phyloP scores from a whole-genome alignment of 768 basidiomycete genomes.

The Hydnomerulius pinastri region DNA sequence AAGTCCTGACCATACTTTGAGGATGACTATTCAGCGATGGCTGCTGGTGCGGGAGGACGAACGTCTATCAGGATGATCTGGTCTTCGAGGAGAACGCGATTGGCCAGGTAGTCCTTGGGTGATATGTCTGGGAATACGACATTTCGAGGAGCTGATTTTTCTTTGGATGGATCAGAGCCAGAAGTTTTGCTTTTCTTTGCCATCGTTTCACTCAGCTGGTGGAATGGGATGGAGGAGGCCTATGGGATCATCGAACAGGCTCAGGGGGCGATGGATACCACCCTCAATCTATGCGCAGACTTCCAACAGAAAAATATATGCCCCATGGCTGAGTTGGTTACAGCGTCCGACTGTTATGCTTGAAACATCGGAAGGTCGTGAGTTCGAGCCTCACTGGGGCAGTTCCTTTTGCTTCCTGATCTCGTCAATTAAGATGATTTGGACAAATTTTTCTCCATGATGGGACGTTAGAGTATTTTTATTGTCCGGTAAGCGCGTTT shows the following conservation, averaged over 20 bases:
- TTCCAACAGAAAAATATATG: constrained; percentile 22
- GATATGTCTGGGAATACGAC: constrained; percentile 47
- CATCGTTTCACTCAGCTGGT: neutral
- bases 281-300: neutral
- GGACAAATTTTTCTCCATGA: no score
- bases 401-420: constrained; percentile 33
- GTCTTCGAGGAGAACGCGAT: constrained; percentile 54
- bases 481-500: no score
- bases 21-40: constrained; percentile 1
- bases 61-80: constrained; percentile 67
- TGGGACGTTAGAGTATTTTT: no score
- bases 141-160: neutral
- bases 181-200: neutral
- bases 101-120: constrained; percentile 47
- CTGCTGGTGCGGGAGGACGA: constrained; percentile 17
- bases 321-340: constrained; percentile 68
- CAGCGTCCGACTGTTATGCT: constrained; percentile 72
- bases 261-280: neutral
- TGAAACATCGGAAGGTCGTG: constrained; percentile 60
- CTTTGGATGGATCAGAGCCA: neutral
- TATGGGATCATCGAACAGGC: no score
- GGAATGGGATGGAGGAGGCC: no score
- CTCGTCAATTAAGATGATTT: no score
- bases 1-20: constrained; percentile 45
- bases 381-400: constrained; percentile 71